These are phyloP conservation scores for Lactarius trivialis DNA, from an alignment of 768 basidiomycete genomes.

Conservation along the genomic window DNA sequence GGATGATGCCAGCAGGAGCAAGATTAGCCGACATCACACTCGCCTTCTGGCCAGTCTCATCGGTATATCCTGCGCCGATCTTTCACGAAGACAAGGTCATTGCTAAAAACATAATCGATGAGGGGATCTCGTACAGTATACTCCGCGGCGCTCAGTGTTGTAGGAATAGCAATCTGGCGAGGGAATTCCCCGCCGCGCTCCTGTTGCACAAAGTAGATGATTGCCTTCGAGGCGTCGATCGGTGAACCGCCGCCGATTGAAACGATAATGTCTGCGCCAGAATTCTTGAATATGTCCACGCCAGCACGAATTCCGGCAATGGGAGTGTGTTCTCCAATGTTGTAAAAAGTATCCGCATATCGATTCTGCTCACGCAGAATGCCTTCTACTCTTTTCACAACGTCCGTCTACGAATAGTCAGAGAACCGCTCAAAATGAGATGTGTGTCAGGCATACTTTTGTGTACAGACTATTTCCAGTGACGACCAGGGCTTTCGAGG, in stretches of 20 bases:
- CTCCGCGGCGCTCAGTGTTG: slow-evolving; percentile 74
- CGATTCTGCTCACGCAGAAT: slow-evolving; percentile 51
- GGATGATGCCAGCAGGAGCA: slow-evolving; percentile 65
- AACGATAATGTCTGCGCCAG: slow-evolving; percentile 61
- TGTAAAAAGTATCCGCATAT: slow-evolving; percentile 63
- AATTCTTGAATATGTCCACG: slow-evolving; percentile 46
- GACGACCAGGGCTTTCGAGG: slow-evolving; percentile 60
- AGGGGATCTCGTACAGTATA: slow-evolving; percentile 44
- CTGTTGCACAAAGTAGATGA: slow-evolving; percentile 55
- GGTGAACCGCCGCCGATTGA: slow-evolving; percentile 78
- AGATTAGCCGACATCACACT: slow-evolving; percentile 49
- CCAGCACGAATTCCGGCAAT: slow-evolving; percentile 58
- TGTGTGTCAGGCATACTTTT: slow-evolving; percentile 39
- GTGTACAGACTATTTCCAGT: slow-evolving; percentile 63
- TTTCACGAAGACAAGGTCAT: slow-evolving; percentile 25
- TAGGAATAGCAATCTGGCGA: slow-evolving; percentile 73
- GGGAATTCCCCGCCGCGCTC: slow-evolving; percentile 46
- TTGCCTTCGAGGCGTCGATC: slow-evolving; percentile 70
- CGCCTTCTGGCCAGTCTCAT: slow-evolving; percentile 62
- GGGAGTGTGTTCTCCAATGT: slow-evolving; percentile 69
- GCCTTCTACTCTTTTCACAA: slow-evolving; percentile 47
- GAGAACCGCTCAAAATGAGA: not conserved
- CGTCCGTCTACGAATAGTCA: slow-evolving; percentile 43
- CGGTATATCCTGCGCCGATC: slow-evolving; percentile 64
- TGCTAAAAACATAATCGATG: not conserved